phyloP scores from a whole-genome alignment of 441 rosid genomes.

The Arabidopsis lyrata region DNA sequence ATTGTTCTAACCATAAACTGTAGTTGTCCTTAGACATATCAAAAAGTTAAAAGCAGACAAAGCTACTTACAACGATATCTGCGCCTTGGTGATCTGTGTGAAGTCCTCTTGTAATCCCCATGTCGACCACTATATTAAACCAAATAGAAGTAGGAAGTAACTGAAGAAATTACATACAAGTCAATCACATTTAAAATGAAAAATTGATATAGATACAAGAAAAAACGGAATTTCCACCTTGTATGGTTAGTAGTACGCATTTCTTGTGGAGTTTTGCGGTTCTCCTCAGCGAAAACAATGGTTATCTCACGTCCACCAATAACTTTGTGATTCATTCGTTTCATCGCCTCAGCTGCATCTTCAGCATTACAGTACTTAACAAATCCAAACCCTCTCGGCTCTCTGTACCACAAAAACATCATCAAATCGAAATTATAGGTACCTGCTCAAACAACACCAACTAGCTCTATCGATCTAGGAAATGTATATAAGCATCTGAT shows the following conservation, averaged over 20 bases:
- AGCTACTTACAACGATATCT: conserved; percentile 65
- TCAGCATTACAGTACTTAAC: conserved; percentile 88
- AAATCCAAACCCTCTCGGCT: conserved; percentile 97
- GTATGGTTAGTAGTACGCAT: conserved; percentile 59
- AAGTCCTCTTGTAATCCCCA: conserved; percentile 63
- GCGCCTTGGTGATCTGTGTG: conserved; percentile 75
- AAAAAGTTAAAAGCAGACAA: conserved; percentile 23
- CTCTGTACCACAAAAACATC: conserved; percentile 50
- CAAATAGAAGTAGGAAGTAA: conserved; percentile 12
- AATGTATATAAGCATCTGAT: not conserved
- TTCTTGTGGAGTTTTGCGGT: conserved; percentile 87
- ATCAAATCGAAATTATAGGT: conserved; percentile 23
- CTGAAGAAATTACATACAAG: not conserved
- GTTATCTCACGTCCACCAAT: conserved; percentile 97
- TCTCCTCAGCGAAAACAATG: conserved; percentile 96
- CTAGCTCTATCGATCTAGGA: not conserved
- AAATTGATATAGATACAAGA: not conserved
- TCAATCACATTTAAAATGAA: not conserved
- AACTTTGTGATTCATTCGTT: conserved; percentile 74
- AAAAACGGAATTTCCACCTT: conserved; percentile 52
- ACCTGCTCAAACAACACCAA: conserved; percentile 15
- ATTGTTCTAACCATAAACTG: not conserved
- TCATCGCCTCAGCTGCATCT: conserved; percentile 94
- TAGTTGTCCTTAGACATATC: not conserved
- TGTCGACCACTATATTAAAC: conserved; percentile 61